These are phyloP conservation scores for Camellia lanceoleosa DNA, from an alignment of 148 eudicot species.

Conservation along the genomic window DNA sequence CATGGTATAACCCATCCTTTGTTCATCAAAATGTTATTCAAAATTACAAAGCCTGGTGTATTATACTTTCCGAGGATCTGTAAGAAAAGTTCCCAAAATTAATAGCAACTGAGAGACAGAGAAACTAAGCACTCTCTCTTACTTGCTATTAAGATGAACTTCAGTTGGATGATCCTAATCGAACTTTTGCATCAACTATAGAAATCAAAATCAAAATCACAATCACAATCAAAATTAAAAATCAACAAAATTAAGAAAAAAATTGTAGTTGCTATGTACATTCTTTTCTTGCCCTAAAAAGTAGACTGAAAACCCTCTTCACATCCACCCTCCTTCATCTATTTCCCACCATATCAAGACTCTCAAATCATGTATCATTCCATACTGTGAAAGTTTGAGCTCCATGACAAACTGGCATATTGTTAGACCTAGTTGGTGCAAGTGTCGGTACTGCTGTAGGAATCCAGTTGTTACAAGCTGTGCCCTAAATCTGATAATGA, in stretches of 20 bases:
- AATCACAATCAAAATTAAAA: background rate
- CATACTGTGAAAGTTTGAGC: constrained; percentile 61
- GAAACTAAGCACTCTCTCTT: background rate
- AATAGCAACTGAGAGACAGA: constrained; percentile 46
- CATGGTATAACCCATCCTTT: constrained; percentile 24
- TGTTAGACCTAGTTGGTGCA: constrained; percentile 25
- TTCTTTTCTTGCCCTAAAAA: background rate
- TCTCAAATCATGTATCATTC: constrained; percentile 46
- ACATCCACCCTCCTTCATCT: background rate
- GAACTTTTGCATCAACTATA: background rate
- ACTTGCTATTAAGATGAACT: constrained; percentile 49
- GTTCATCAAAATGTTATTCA: constrained; percentile 30
- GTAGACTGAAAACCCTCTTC: constrained; percentile 10
- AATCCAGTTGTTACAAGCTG: constrained; percentile 58
- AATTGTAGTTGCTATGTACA: too few species aligned
- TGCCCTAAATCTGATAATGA: constrained; percentile 21
- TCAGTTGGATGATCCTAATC: constrained; percentile 39
- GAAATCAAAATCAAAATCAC: too few species aligned
- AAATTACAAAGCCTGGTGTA: constrained; percentile 55
- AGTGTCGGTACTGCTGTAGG: constrained; percentile 65
- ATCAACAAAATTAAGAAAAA: constrained; percentile 17
- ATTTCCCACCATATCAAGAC: background rate
- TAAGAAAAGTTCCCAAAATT: constrained; percentile 64
- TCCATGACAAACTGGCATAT: constrained; percentile 35
- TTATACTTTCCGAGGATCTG: constrained; percentile 53